Base-by-base conservation (phyloP, 139 green algal species). In the Chlamydomonas urium region DNA sequence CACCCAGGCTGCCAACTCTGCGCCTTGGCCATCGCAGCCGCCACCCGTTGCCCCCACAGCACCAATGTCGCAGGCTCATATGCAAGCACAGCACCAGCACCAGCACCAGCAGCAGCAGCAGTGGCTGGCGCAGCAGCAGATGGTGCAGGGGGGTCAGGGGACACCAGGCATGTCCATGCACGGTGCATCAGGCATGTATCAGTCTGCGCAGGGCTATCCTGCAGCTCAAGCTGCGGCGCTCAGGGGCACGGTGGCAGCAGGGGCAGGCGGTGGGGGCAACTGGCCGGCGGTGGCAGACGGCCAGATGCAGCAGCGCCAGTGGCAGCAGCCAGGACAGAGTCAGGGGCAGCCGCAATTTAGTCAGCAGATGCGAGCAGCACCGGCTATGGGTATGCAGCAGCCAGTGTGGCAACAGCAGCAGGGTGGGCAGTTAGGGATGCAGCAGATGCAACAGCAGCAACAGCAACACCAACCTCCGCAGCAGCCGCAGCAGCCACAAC, bases 401-500 rank as follows among this genome's bases (percentile, higher is more conserved):
- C 29, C 29, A 21, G 17, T 34, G 53, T 34, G 21, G 53, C 53
- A 33, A 21, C 53, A 63, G 53, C 21, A 8, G 53, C 29, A 8
- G n/a, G n/a, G n/a, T n/a, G n/a, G n/a, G 42, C 42, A 50, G 42
- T 63, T 63, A 21, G 17, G 29, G 53, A 63, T 63, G 53, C 53
- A 33, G 53, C 53, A 63, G 53, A 63, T 26, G 53, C 29, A 8
- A 63, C 26, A 36, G 53, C 10, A 14, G 10, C 53, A 63, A 26
- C 53, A 63, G 26, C 29, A 8, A 63, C 26, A 36, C 17, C 10
- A 14, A 5, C 53, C 21, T 8, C 53, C 21, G 26, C 53, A 26
- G 26, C 53, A 63, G 53, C 53, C 21, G 53, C 19, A 26, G 53
- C 26, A 36, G n/a, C 6, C 26, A 33, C 53, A 63, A 63, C 53